These are phyloP conservation scores for Colletotrichum tropicale DNA, from an alignment of 2,329 filamentous ascomycete species.

Conservation along the genomic window DNA sequence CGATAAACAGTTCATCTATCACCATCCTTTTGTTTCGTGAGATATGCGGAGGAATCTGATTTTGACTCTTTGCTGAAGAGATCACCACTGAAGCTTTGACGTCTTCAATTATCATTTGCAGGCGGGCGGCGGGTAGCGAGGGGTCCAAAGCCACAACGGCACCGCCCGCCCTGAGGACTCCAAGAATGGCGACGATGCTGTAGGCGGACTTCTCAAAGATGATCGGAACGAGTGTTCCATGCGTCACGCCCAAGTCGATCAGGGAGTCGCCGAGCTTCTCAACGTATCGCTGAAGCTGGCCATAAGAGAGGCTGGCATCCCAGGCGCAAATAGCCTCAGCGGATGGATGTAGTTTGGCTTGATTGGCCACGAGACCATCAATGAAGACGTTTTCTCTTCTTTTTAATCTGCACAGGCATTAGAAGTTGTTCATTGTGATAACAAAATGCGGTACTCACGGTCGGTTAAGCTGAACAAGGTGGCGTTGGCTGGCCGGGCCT, in stretches of 20 bases:
- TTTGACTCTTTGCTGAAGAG: not conserved
- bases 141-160: conserved; percentile 6
- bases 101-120: not conserved
- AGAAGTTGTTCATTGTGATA: accelerated
- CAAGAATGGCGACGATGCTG: conserved; percentile 2
- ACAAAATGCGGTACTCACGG: not conserved
- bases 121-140: not conserved
- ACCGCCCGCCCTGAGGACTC: not conserved
- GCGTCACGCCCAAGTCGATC: conserved; percentile 17
- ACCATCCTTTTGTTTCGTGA: not conserved
- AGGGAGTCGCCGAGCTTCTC: not conserved
- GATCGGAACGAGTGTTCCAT: conserved; percentile 9
- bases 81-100: not conserved
- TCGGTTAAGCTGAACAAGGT: not conserved
- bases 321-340: not conserved
- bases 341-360: not conserved
- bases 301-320: not conserved
- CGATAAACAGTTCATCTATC: not conserved
- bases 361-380: not conserved
- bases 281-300: not conserved
- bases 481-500: not conserved
- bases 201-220: conserved; percentile 13
- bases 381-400: not conserved
- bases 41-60: not conserved
- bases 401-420: not conserved